Evolutionary conservation across 202 grass and related monocot genomes (phyloP).

Genomic region (Zizania palustris): DNA sequence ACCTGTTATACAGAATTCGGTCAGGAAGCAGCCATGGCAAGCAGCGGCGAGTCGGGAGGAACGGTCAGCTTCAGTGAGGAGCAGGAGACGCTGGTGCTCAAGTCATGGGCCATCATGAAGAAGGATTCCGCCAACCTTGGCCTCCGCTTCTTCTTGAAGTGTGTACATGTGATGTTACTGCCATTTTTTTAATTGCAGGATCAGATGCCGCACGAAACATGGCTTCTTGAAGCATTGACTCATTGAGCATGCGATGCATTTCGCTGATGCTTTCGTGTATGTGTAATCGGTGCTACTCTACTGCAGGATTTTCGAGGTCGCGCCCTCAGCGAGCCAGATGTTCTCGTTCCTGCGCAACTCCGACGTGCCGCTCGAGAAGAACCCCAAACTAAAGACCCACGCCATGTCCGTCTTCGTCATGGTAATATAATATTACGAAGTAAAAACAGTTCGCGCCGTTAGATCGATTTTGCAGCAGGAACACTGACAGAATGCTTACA

Average conservation of each 20-base stretch:
- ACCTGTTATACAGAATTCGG: background rate
- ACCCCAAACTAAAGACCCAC: conserved; percentile 91
- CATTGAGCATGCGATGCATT: too few relatives aligned
- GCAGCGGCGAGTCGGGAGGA: conserved; percentile 14
- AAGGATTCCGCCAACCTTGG: conserved; percentile 76
- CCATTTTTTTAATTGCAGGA: background rate
- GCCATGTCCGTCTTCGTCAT: conserved; percentile 86
- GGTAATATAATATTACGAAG: conserved; percentile 46
- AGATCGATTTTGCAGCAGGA: background rate
- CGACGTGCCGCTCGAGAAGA: conserved; percentile 76
- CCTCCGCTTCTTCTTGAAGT: conserved; percentile 90
- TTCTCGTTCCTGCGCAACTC: conserved; percentile 87
- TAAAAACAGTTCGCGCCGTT: background rate
- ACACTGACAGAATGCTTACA: background rate
- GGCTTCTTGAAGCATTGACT: too few relatives aligned
- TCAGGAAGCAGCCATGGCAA: conserved; percentile 44
- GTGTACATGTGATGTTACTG: background rate
- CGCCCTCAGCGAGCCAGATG: conserved; percentile 73
- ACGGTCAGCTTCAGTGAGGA: conserved; percentile 61
- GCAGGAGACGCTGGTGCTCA: conserved; percentile 82
- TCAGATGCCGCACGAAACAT: too few relatives aligned
- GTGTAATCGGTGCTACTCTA: background rate
- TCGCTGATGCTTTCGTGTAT: background rate
- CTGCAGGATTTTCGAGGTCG: conserved; percentile 78
- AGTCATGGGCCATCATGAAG: conserved; percentile 96